A percentile compares a stretch with the other conserved stretches of the same genome.
Conservation (phyloP, 2,329 filamentous ascomycete genomes). For the Epichloe festucae region DNA sequence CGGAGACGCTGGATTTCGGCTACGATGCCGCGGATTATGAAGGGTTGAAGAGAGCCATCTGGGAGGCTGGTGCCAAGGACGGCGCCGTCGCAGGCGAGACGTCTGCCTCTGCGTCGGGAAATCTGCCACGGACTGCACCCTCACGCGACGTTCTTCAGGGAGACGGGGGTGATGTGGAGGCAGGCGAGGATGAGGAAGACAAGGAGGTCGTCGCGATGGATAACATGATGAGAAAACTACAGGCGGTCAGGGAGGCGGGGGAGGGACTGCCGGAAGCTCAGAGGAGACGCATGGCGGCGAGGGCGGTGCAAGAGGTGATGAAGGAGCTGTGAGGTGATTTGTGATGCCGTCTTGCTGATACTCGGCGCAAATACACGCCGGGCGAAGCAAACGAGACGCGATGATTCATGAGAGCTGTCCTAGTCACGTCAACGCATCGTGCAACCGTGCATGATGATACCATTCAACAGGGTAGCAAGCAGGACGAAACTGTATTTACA, state of each 20-base stretch:
- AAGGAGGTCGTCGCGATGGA: conserved; percentile 47
- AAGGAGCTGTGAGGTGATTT: conserved; percentile 31
- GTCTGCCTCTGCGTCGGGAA: too few relatives aligned
- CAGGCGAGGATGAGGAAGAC: conserved; percentile 15
- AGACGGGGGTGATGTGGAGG: too few relatives aligned
- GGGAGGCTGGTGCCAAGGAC: conserved; percentile 23
- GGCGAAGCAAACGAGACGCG: too few relatives aligned
- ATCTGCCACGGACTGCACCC: too few relatives aligned
- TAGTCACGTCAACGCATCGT: too few relatives aligned
- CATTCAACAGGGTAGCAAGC: too few relatives aligned
- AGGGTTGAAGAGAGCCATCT: conserved; percentile 39
- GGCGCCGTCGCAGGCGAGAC: neutral
- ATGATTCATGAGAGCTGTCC: too few relatives aligned
- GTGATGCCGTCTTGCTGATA: neutral
- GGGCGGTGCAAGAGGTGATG: conserved; percentile 53
- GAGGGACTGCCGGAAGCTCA: conserved; percentile 48
- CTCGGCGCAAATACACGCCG: too few relatives aligned
- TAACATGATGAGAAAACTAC: conserved; percentile 50
- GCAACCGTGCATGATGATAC: too few relatives aligned
- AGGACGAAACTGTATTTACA: too few relatives aligned
- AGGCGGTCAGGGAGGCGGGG: conserved; percentile 48
- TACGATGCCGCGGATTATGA: conserved; percentile 40
- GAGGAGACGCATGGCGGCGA: conserved; percentile 45
- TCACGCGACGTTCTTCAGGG: too few relatives aligned
- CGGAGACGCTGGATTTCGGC: conserved; percentile 36